Base-by-base conservation (phyloP, 176 grass and related monocot genomes). In the Neostapfia colusana region DNA sequence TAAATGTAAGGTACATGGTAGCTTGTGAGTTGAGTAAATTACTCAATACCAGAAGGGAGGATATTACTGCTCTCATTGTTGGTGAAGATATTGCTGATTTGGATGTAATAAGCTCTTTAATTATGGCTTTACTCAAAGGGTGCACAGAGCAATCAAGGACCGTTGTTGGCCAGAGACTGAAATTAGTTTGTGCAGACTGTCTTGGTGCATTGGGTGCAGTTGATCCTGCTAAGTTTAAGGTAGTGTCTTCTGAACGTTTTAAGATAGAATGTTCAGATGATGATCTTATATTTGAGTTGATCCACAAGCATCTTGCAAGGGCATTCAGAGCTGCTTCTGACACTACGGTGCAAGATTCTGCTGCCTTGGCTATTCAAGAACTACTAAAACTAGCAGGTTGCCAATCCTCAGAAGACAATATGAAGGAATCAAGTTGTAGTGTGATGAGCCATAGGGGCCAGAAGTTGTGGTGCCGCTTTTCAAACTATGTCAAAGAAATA, bases 241-340 rank as follows among this genome's bases (percentile, higher is more conserved):
- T 83, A 54, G 88, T 74, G 54, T 89, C 84, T 43, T 88, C 74
- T 59, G 86, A 93, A 72, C 94, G 94, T 59, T 97, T 97, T 89
- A 97, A 97, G 78, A 97, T 97, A 79, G 86, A 97, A 78, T 97
- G 94, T 83, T 97, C 94, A 85, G 94, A 97, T 4, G 91, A 97
- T 89, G 94, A 97, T 86, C 88, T 97, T 57, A 97, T 93, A 83
- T 97, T 93, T 85, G 94, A 97, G 81, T 97, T 97, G 76, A 97
- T 97, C 77, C 76, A 93, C 79, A 97, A 93, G 66, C 94, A 97
- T 91, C 86, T 97, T 78, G 90, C 94, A 78, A 91, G 91, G 62
- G 86, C 94, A 75, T 97, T 97, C 87, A 93, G 91, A 84, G 91
- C 89, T 78, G 91, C 94, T 86, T 87, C 88, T 82, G 91, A 90